These are phyloP conservation scores for Lanmaoa pseudosensibilis DNA, from an alignment of 768 basidiomycete genomes.

Conservation along the genomic window DNA sequence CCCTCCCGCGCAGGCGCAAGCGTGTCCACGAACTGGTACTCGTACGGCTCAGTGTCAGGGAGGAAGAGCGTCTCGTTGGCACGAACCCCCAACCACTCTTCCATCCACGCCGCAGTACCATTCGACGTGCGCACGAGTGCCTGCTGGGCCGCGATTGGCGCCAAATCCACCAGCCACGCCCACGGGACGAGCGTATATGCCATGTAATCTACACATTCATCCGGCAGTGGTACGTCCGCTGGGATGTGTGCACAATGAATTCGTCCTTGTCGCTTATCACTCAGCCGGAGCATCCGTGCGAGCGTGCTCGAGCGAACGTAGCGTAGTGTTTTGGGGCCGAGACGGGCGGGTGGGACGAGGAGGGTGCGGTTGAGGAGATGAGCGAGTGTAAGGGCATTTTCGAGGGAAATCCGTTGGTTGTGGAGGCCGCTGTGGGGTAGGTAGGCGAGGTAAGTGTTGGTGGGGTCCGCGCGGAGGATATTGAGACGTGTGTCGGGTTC, in stretches of 20 bases:
- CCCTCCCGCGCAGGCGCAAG: constrained; percentile 7
- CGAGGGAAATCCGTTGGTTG: constrained; percentile 83
- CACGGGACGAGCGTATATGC: constrained; percentile 67
- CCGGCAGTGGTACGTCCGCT: constrained; percentile 36
- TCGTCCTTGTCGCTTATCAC: constrained; percentile 48
- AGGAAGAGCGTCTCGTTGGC: constrained; percentile 45
- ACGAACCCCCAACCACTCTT: constrained; percentile 25
- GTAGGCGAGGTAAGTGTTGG: constrained; percentile 62
- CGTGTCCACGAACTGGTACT: constrained; percentile 34
- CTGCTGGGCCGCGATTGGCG: constrained; percentile 38
- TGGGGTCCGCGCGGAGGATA: constrained; percentile 16
- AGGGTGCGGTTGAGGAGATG: constrained; percentile 72
- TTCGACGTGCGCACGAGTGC: constrained; percentile 51
- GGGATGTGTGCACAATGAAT: constrained; percentile 49
- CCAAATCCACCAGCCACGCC: constrained; percentile 66
- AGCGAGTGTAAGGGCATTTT: constrained; percentile 79
- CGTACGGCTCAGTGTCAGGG: constrained; percentile 57
- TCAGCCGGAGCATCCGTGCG: constrained; percentile 43
- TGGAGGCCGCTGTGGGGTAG: constrained; percentile 84
- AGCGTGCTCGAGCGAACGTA: constrained; percentile 58
- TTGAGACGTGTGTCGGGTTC: constrained; percentile 11
- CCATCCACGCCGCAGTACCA: constrained; percentile 39
- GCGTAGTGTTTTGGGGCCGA: constrained; percentile 59
- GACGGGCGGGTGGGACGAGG: constrained; percentile 72
- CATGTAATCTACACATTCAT: constrained; percentile 62